Conservation (phyloP, 768 basidiomycete species). For the Trametes elegans region DNA sequence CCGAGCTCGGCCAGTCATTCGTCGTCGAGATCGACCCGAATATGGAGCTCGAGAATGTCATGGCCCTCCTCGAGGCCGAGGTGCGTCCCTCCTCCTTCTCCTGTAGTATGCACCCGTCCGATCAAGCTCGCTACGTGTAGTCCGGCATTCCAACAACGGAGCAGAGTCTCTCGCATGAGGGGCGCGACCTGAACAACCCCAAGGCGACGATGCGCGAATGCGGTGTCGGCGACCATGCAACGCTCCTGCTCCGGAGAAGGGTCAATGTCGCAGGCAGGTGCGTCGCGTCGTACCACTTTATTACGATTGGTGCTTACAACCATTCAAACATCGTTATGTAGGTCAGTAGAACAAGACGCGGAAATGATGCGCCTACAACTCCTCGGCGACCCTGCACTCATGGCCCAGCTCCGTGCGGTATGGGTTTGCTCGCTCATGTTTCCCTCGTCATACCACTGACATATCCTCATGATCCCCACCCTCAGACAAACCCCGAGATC, state of each 20-base stretch:
- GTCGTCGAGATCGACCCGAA: conserved; percentile 81
- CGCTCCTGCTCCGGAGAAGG: conserved; percentile 68
- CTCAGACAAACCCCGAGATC: conserved; percentile 78
- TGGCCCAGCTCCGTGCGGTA: conserved; percentile 72
- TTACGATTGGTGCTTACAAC: background rate
- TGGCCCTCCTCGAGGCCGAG: conserved; percentile 94
- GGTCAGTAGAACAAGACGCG: conserved; percentile 72
- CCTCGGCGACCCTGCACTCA: conserved; percentile 77
- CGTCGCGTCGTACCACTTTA: conserved; percentile 16
- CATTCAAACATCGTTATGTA: conserved; percentile 26
- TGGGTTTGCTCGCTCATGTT: conserved; percentile 22
- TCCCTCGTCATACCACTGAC: background rate
- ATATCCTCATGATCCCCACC: too few species aligned
- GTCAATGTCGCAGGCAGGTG: conserved; percentile 46
- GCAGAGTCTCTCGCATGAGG: conserved; percentile 70
- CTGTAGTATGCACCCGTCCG: background rate
- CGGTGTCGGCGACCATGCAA: conserved; percentile 61
- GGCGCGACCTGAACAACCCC: conserved; percentile 60
- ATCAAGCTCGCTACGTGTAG: conserved; percentile 36
- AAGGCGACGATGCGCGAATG: conserved; percentile 68
- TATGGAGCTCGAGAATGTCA: conserved; percentile 91
- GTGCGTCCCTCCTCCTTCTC: conserved; percentile 42
- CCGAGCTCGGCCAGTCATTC: conserved; percentile 62
- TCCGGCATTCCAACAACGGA: conserved; percentile 70
- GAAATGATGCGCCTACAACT: conserved; percentile 91